Percentiles rank a stretch among this genome's conserved stretches.
phyloP scores from a whole-genome alignment of 2,329 filamentous ascomycete species.

The Botrytis tulipae region DNA sequence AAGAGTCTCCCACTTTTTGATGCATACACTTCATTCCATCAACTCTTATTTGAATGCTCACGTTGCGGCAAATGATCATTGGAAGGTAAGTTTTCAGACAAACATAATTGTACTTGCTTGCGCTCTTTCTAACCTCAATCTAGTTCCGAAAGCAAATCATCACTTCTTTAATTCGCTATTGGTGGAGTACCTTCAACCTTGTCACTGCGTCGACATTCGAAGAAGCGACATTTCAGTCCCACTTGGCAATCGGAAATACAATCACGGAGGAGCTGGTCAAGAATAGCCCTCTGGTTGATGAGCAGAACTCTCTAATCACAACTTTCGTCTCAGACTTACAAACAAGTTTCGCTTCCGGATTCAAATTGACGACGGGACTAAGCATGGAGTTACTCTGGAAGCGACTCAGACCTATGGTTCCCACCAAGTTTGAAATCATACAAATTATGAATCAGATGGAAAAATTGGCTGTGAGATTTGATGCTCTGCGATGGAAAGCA shows the following conservation, averaged over 20 bases:
- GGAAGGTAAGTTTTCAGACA: slow-evolving; percentile 30
- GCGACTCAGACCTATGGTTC: slow-evolving; percentile 61
- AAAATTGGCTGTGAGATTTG: slow-evolving; percentile 57
- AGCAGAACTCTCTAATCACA: slow-evolving; percentile 19
- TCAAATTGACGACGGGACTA: slow-evolving; percentile 71
- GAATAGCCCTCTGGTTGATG: background rate
- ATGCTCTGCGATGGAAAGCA: slow-evolving; percentile 58
- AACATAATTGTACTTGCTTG: background rate
- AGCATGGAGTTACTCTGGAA: slow-evolving; percentile 81
- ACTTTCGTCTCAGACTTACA: slow-evolving; percentile 44
- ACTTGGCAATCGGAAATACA: slow-evolving; percentile 47
- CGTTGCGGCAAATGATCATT: slow-evolving; percentile 33
- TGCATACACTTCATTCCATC: slow-evolving; percentile 44
- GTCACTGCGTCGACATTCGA: slow-evolving; percentile 51
- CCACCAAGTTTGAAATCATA: slow-evolving; percentile 48
- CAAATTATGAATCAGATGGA: slow-evolving; percentile 52
- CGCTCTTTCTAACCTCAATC: background rate
- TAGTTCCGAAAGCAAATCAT: slow-evolving; percentile 42
- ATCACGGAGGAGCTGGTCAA: slow-evolving; percentile 19
- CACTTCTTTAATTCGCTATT: slow-evolving; percentile 49
- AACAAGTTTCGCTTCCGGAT: slow-evolving; percentile 64
- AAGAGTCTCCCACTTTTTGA: slow-evolving; percentile 52
- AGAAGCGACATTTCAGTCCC: slow-evolving; percentile 63
- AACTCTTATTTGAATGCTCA: slow-evolving; percentile 45
- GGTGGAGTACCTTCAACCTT: slow-evolving; percentile 53